phyloP scores from a whole-genome alignment of 169 alveolate genomes.

The Babesia ovis region DNA sequence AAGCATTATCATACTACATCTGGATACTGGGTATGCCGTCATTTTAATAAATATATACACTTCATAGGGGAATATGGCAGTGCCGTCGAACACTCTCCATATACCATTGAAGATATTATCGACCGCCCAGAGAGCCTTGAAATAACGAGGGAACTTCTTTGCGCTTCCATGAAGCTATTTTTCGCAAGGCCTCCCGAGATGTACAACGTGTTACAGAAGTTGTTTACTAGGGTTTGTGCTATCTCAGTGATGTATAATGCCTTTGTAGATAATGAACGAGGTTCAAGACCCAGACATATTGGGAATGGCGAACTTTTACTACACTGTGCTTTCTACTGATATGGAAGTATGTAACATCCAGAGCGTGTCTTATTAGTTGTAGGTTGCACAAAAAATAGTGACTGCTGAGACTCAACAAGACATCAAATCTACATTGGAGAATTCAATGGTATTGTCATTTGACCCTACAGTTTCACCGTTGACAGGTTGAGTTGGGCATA shows the following conservation, averaged over 20 bases:
- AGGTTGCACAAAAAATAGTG: conserved; percentile 40
- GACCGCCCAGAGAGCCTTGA: conserved; percentile 74
- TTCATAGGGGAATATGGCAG: conserved; percentile 78
- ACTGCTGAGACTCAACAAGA: neutral
- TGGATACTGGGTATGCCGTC: conserved; percentile 55
- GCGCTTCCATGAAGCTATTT: conserved; percentile 86
- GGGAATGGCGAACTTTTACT: conserved; percentile 41
- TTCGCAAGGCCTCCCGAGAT: conserved; percentile 95
- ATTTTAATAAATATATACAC: conserved; percentile 51
- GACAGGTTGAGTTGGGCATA: conserved; percentile 43
- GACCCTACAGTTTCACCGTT: too few relatives aligned
- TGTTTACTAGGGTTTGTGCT: conserved; percentile 78
- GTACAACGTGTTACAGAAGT: conserved; percentile 79
- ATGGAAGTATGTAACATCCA: neutral
- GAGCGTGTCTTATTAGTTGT: neutral
- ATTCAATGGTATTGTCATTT: conserved; percentile 19
- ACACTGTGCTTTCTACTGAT: conserved; percentile 31
- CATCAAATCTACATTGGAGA: conserved; percentile 4
- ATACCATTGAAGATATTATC: conserved; percentile 78
- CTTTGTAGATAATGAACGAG: conserved; percentile 34
- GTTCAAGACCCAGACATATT: conserved; percentile 33
- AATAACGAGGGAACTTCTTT: conserved; percentile 80
- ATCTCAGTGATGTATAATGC: conserved; percentile 23
- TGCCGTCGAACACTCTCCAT: conserved; percentile 77
- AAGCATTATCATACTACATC: conserved; percentile 42